A percentile compares a stretch with the other conserved stretches of the same genome.
These are phyloP conservation scores for Coemansia sp. DNA, from an alignment of 192 early-diverging fungal species.

Conservation along the genomic window DNA sequence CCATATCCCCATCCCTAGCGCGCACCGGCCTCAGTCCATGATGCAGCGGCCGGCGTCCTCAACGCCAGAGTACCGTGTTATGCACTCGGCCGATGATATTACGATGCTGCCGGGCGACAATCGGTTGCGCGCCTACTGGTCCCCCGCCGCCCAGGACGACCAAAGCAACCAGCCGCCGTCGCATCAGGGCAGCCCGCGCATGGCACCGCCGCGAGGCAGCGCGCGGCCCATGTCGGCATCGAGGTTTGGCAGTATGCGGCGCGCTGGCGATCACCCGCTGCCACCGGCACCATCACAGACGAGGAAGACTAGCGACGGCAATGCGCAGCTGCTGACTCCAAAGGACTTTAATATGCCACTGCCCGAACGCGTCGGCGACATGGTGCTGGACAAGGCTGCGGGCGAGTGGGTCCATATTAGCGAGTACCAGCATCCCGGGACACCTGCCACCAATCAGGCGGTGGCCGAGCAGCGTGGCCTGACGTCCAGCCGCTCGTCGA, in stretches of 20 bases:
- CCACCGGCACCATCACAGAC: slow-evolving; percentile 17
- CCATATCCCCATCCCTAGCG: slow-evolving; percentile 13
- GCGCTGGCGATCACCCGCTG: slow-evolving; percentile 15
- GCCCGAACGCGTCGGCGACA: slow-evolving; percentile 43
- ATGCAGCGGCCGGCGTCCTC: slow-evolving; percentile 20
- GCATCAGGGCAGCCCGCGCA: slow-evolving; percentile 12
- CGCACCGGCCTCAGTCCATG: slow-evolving; percentile 13
- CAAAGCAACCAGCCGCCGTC: slow-evolving; percentile 2
- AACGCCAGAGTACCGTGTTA: neutral
- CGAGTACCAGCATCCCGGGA: slow-evolving; percentile 16
- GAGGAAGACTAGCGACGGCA: slow-evolving; percentile 48
- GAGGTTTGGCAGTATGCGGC: slow-evolving; percentile 23
- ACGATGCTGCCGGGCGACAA: slow-evolving; percentile 42
- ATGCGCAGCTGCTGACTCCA: slow-evolving; percentile 34
- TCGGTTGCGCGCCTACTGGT: slow-evolving; percentile 24
- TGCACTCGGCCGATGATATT: slow-evolving; percentile 14
- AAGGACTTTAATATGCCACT: slow-evolving; percentile 34
- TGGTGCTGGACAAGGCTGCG: slow-evolving; percentile 38
- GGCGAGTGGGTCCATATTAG: slow-evolving; percentile 48
- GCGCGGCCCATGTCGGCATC: slow-evolving; percentile 12
- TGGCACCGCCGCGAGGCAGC: neutral
- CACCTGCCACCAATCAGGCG: slow-evolving; percentile 10
- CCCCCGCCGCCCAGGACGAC: slow-evolving; percentile 14
- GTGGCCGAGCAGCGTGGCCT: slow-evolving; percentile 13
- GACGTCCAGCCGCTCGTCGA: slow-evolving; percentile 32